phyloP scores from a whole-genome alignment of 352 stramenopile genomes.

The Phytopythium vexans region DNA sequence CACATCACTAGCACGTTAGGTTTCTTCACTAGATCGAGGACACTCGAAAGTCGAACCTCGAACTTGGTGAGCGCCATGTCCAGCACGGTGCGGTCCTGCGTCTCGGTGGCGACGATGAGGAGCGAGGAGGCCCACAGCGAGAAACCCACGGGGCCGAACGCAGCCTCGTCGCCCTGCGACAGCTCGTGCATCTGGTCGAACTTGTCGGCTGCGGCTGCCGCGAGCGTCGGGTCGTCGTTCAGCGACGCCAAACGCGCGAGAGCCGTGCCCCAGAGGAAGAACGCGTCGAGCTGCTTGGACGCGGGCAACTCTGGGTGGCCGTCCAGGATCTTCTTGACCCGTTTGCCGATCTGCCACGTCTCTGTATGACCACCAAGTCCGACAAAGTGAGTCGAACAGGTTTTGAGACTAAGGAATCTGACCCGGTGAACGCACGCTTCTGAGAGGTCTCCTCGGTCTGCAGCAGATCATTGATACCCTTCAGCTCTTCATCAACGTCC shows the following conservation, averaged over 20 bases:
- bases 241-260: slow-evolving; percentile 66
- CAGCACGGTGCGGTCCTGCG: slow-evolving; percentile 47
- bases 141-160: slow-evolving; percentile 73
- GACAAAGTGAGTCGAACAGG: not conserved
- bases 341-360: slow-evolving; percentile 85
- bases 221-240: slow-evolving; percentile 75
- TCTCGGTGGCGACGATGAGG: slow-evolving; percentile 75
- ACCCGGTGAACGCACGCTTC: slow-evolving; percentile 30
- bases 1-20: not conserved
- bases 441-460: slow-evolving; percentile 65
- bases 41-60: slow-evolving; percentile 14
- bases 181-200: slow-evolving; percentile 74
- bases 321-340: slow-evolving; percentile 78
- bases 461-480: slow-evolving; percentile 52
- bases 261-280: slow-evolving; percentile 80
- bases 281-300: slow-evolving; percentile 63
- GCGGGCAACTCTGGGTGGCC: slow-evolving; percentile 40
- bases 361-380: slow-evolving; percentile 27
- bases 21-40: not conserved
- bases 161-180: slow-evolving; percentile 41
- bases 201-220: slow-evolving; percentile 72
- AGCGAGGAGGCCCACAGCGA: slow-evolving; percentile 77
- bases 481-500: slow-evolving; percentile 29
- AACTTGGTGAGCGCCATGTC: slow-evolving; percentile 65
- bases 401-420: not conserved